Conservation (phyloP, 2,329 filamentous ascomycete genomes). For the Cytospora mali region DNA sequence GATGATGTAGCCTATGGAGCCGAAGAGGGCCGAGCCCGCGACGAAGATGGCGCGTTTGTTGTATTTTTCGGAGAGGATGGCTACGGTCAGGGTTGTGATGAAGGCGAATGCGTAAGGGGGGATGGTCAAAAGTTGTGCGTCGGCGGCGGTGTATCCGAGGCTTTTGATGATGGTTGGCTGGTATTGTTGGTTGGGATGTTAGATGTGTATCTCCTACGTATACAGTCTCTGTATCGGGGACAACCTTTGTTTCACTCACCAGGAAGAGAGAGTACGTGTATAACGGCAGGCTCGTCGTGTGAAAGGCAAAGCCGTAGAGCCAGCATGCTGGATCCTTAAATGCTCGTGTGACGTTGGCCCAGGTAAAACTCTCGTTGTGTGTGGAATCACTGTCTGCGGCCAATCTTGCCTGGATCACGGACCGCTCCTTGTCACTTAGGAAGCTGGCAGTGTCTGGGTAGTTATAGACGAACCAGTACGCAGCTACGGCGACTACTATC, state of each 20-base stretch:
- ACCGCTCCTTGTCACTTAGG: constrained; percentile 55
- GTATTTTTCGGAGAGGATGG: constrained; percentile 61
- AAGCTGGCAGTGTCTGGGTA: constrained; percentile 64
- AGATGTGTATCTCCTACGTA: too few relatives aligned
- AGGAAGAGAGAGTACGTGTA: constrained; percentile 60
- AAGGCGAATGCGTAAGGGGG: constrained; percentile 68
- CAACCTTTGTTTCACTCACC: constrained; percentile 37
- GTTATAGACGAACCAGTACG: constrained; percentile 67
- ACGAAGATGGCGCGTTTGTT: constrained; percentile 65
- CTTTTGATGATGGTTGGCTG: constrained; percentile 56
- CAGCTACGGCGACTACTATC: constrained; percentile 50
- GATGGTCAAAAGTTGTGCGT: constrained; percentile 61
- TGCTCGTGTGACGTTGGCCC: constrained; percentile 65
- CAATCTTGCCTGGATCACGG: constrained; percentile 63
- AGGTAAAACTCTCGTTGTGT: constrained; percentile 68
- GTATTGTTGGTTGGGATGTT: background rate
- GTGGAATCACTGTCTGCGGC: constrained; percentile 71
- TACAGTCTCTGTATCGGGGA: too few relatives aligned
- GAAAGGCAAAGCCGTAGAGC: constrained; percentile 72
- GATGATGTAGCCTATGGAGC: constrained; percentile 64
- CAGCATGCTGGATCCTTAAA: constrained; percentile 70
- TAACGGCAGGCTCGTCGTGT: constrained; percentile 69
- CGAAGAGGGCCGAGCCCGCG: constrained; percentile 57
- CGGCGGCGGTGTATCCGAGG: constrained; percentile 56
- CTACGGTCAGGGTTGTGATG: constrained; percentile 58